Evolutionary conservation across 495 filamentous ascomycete species (phyloP), one percentile per base, ranked within the genome.

Genomic region (Cercophora sp.): DNA sequence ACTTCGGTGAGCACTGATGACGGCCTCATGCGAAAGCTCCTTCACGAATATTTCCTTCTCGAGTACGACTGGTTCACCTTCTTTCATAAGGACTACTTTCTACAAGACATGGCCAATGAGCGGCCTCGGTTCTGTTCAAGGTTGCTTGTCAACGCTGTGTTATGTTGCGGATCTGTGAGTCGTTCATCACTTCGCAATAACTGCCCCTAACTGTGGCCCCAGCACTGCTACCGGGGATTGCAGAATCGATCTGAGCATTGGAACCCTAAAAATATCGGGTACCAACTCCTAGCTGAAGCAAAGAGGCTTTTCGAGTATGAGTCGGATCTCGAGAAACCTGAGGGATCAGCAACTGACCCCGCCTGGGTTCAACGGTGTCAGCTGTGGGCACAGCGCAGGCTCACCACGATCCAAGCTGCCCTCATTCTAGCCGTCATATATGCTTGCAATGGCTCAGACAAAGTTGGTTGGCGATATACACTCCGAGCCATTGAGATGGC

Each of bases 241-340:
- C 55, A 56, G 1, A 40, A 61, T 22, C 64, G 68, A 8, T 55
- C 58, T 10, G 64, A 69, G 37, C 67, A 60, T 22, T 74, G 70
- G 70, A 62, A 70, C 26, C 68, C 70, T 0, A 60, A 63, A 22
- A 62, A 56, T 8, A 49, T 72, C 10, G 58, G 63, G 0, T 72
- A 72, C 36, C 63, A 65, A 40, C 72, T 74, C 22, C 55, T 68
- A 6, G 70, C 70, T 35, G 70, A 74, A 49, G 63, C 69, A 18
- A 70, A 59, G 35, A 56, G 70, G 29, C 59, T 74, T 0, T 67
- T 69, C 51, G 68, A 74, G 35, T 23, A 67, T 13, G 66, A 72
- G 39, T 42, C 58, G 3, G 58, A 57, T 15, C 2, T 35, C 1
- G 53, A 58, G 18, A 35, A 27, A 18, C 62, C 60, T 3, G 47